A percentile compares a stretch with the other conserved stretches of the same genome.
Conservation (phyloP, 2,329 filamentous ascomycete species). For the Colletotrichum eremochloae region DNA sequence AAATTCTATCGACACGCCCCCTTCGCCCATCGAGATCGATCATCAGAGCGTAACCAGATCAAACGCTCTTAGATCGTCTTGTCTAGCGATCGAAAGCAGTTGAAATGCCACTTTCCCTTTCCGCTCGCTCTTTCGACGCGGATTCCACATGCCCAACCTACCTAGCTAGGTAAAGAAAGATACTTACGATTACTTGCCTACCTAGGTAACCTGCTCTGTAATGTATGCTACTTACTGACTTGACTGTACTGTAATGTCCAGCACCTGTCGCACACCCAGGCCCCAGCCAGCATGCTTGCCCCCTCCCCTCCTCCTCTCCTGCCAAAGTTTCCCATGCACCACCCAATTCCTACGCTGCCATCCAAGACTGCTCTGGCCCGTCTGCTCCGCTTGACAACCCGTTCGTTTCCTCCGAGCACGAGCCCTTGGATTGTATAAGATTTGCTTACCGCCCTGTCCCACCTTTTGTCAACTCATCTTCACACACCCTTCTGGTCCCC, state of each 20-base stretch:
- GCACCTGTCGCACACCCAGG: too few relatives aligned
- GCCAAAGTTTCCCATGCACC: conserved; percentile 16
- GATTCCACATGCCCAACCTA: conserved; percentile 27
- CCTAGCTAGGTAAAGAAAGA: too few relatives aligned
- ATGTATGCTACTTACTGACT: too few relatives aligned
- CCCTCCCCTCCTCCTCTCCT: neutral
- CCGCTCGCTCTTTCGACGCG: conserved; percentile 16
- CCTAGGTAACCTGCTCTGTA: too few relatives aligned
- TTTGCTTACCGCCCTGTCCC: conserved; percentile 32
- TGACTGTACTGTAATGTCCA: too few relatives aligned
- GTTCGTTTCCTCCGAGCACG: conserved; percentile 29
- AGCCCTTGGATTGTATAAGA: conserved; percentile 39
- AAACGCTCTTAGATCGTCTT: conserved; percentile 40
- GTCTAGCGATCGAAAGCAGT: conserved; percentile 43
- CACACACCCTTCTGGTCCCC: conserved; percentile 19
- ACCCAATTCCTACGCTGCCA: neutral
- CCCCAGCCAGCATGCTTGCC: conserved; percentile 1
- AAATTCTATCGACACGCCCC: conserved; percentile 2
- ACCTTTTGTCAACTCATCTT: neutral
- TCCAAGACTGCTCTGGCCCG: conserved; percentile 15
- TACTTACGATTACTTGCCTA: too few relatives aligned
- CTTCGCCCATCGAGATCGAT: conserved; percentile 45
- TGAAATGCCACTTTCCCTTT: conserved; percentile 39
- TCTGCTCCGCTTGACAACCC: neutral
- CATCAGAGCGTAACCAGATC: conserved; percentile 44